Evolutionary conservation across 352 stramenopile genomes (phyloP), one percentile per base, ranked within the genome.

Genomic region (Pythium diclinum): DNA sequence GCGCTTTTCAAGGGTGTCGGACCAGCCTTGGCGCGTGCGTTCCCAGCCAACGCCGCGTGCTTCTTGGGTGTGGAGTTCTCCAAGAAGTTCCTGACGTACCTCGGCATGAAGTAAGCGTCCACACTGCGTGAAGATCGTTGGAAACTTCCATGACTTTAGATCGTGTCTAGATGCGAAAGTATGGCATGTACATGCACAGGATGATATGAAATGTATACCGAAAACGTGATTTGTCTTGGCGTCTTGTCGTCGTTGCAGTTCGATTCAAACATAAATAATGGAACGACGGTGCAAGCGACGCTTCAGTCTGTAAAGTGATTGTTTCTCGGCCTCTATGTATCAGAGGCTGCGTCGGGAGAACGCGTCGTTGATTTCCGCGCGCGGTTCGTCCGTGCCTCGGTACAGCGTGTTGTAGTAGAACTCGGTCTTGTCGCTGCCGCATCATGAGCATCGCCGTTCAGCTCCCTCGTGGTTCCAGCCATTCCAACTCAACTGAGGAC

Each of bases 31-130:
- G 90, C 92, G 11, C 88, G 90, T 66, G 97, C 97, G 14, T 99
- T 99, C 80, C 85, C 85, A 23, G 96, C 96, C 14, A 98, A 98
- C 68, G 97, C 97, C 8, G 94, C 96, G 7, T 99, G 97, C 74
- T 99, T 99, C 74, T 69, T 95, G 1, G 87, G 87, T 48, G 83
- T 95, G 17, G 87, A 95, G 67, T 90, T 94, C 68, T 95, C 87
- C 46, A 91, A 92, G 71, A 93, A 92, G 73, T 85, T 90, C 63
- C 70, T 95, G 32, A 77, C 68, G 49, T 81, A 74, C 60, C 81
- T 92, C 19, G 87, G 85, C 46, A 76, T 93, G 63, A 88, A 93
- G 71, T 94, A 89, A 67, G 25, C 49, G 17, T 57, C 40, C 36
- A 16, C 6, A 14, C 9, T 32, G 30, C 33, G 30, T 10, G 52